phyloP scores from a whole-genome alignment of 805 yeast species.

The Candida orba region DNA sequence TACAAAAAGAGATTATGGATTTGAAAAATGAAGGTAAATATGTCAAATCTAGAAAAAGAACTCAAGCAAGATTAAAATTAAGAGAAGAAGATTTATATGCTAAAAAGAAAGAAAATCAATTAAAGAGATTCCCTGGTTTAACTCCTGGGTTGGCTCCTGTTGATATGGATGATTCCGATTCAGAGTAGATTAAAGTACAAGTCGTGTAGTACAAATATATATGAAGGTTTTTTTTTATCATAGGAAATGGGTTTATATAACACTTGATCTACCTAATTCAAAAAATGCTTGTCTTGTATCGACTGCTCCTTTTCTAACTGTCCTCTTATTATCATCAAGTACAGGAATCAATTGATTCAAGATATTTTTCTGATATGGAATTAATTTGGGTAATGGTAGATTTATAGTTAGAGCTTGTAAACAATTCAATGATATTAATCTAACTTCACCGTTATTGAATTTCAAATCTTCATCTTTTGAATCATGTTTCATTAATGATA shows the following conservation, averaged over 20 bases:
- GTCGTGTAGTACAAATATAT: background rate
- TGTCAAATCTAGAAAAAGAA: conserved; percentile 24
- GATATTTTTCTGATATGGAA: conserved; percentile 40
- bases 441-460: conserved; percentile 40
- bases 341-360: conserved; percentile 41
- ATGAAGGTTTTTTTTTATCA: too few relatives aligned
- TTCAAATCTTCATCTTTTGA: conserved; percentile 11
- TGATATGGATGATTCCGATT: conserved; percentile 51
- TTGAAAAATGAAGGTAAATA: conserved; percentile 31
- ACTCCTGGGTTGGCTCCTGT: conserved; percentile 88
- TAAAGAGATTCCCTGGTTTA: conserved; percentile 43
- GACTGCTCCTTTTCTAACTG: conserved; percentile 67
- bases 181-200: conserved; percentile 1
- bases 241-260: too few relatives aligned
- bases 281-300: conserved; percentile 73
- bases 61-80: conserved; percentile 13
- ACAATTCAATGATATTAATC: conserved; percentile 51
- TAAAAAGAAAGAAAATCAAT: conserved; percentile 20
- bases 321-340: conserved; percentile 69
- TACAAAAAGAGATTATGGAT: conserved; percentile 36
- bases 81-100: conserved; percentile 27
- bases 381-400: conserved; percentile 33
- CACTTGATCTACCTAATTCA: conserved; percentile 37
- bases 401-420: conserved; percentile 39
- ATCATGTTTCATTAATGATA: conserved; percentile 25